Base-by-base conservation (phyloP, 768 basidiomycete genomes). In the Auricularia cornea region DNA sequence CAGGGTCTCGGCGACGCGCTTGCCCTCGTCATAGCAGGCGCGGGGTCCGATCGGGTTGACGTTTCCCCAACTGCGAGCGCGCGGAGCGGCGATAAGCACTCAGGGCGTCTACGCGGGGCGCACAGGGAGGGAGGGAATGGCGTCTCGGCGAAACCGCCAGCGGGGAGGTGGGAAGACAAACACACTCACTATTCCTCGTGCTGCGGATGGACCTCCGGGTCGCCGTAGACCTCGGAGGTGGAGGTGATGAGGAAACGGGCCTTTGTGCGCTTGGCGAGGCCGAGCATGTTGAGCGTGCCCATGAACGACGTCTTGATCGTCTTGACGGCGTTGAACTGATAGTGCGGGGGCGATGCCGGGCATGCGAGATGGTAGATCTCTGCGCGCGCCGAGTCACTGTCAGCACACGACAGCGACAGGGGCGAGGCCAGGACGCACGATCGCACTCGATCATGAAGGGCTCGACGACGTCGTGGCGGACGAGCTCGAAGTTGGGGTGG, bases 21-120 rank as follows among this genome's bases (percentile, higher is more conserved):
- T 99, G 59, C 97, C 97, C 77, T 99, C 97, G 72, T 99, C 97
- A 72, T 99, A 99, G 76, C 97, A 99, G n/a, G 96, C 95, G 66
- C 97, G 91, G 64, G 92, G 92, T 28, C 97, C 97, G 69, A 95
- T 97, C 51, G 94, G 94, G 80, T 99, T 99, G 72, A 99, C 97
- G 75, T 98, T 88, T 57, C 94, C 95, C 94, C 94, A 97, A 75
- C 92, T 94, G 54, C 0, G n/a, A n/a, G n/a, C n/a, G n/a, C n/a
- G n/a, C n/a, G 8, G 28, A 26, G 16, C 28, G 28, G 54, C 26
- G 54, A 38, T 38, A 38, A 38, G 35, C 35, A 38, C n/a, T n/a
- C 8, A 38, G 35, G 35, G 35, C 35, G 35, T 38, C 35, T 38
- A 63, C 61, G 63, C 35, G 35, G 8, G 35, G 35, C 35, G 35